These are phyloP conservation scores for Termitomyces sp. DNA, from an alignment of 768 basidiomycete species.

Conservation along the genomic window DNA sequence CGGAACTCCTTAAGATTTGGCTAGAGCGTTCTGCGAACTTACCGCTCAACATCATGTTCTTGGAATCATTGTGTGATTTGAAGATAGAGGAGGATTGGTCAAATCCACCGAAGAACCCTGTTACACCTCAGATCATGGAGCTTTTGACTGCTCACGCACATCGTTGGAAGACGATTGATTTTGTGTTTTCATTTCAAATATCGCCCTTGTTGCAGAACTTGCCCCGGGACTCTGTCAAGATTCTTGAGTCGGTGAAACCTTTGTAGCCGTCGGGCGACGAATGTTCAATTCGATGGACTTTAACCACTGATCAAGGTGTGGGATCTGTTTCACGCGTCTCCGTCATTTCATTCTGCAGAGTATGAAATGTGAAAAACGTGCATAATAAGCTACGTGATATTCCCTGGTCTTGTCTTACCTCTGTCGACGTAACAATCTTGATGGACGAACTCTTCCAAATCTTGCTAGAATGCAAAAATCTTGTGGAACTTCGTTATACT, in stretches of 20 bases:
- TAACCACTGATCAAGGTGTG: not conserved
- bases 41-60: not conserved
- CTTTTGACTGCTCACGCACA: conserved; percentile 3
- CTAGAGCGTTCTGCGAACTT: not conserved
- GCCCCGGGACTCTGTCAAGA: not conserved
- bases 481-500: conserved; percentile 5
- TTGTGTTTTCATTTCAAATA: conserved; percentile 1
- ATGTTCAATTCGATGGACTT: not conserved
- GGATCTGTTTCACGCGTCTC: conserved; percentile 4
- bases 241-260: conserved; percentile 1
- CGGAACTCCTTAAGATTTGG: not conserved
- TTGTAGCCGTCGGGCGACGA: not conserved
- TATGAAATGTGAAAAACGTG: conserved; percentile 2
- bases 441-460: not conserved
- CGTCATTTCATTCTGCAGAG: not conserved
- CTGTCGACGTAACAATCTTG: not conserved
- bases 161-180: conserved; percentile 7
- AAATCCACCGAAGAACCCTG: not conserved
- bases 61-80: not conserved
- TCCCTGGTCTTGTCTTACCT: conserved; percentile 6
- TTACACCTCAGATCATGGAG: conserved; percentile 3
- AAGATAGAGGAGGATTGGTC: not conserved
- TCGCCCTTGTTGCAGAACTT: not conserved
- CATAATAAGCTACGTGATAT: not conserved
- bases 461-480: not conserved